phyloP scores from a whole-genome alignment of 2,329 filamentous ascomycete species.

The Elsinoe fawcettii region DNA sequence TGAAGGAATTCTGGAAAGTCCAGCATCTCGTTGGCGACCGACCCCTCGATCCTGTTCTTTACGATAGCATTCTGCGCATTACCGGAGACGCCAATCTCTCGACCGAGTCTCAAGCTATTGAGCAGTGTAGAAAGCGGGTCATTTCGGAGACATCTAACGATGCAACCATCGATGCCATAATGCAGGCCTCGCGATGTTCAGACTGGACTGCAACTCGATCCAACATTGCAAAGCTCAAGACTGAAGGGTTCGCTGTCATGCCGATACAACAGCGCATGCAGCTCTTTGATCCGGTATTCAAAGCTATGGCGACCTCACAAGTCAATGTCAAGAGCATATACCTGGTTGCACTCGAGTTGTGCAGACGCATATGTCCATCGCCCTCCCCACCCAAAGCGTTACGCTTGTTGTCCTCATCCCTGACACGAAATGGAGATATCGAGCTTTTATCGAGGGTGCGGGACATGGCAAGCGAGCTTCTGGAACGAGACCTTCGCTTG shows the following conservation, averaged over 20 bases:
- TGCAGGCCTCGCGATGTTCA: neutral
- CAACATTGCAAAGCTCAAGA: neutral
- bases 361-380: neutral
- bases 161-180: neutral
- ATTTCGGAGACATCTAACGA: neutral
- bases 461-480: neutral
- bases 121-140: neutral
- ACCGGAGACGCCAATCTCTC: neutral
- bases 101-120: neutral
- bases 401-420: neutral
- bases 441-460: neutral
- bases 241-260: constrained; percentile 7
- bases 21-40: constrained; percentile 9
- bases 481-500: neutral
- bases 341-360: neutral
- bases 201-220: neutral
- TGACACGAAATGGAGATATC: neutral
- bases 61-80: neutral
- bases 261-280: constrained; percentile 2
- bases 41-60: neutral
- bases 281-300: constrained; percentile 15
- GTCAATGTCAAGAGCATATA: neutral
- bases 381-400: neutral
- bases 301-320: neutral
- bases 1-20: constrained; percentile 2